These are phyloP conservation scores for Fraxinus quadrangulata DNA, from an alignment of 257 asterid genomes.

Conservation along the genomic window DNA sequence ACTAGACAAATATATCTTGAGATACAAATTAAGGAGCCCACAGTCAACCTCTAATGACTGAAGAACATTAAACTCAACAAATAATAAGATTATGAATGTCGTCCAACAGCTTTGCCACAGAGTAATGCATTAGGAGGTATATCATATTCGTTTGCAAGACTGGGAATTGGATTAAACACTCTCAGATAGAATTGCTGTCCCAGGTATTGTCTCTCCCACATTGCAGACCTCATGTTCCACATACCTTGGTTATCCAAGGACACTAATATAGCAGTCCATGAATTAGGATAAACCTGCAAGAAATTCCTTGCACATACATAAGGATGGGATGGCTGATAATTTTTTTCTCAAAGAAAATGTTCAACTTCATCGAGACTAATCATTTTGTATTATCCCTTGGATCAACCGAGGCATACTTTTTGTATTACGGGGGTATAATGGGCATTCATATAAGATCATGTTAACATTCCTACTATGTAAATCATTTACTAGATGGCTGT, in stretches of 20 bases:
- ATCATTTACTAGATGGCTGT: neutral
- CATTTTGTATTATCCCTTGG: neutral
- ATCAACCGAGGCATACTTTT: neutral
- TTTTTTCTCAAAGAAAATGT: neutral
- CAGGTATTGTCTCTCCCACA: slow-evolving; percentile 87
- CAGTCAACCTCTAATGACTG: slow-evolving; percentile 74
- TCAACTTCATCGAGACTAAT: neutral
- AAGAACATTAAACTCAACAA: slow-evolving; percentile 9
- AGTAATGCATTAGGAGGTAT: slow-evolving; percentile 74
- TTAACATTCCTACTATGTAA: neutral
- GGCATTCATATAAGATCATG: neutral
- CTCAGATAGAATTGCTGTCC: slow-evolving; percentile 88
- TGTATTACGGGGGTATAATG: neutral
- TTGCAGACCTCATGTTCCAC: slow-evolving; percentile 96
- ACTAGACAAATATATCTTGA: neutral
- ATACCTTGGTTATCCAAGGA: slow-evolving; percentile 97
- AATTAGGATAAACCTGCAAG: slow-evolving; percentile 78
- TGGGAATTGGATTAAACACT: slow-evolving; percentile 60
- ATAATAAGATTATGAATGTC: slow-evolving; percentile 34
- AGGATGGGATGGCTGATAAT: neutral
- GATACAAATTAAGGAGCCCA: neutral
- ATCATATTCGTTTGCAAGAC: slow-evolving; percentile 65
- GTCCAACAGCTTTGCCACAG: slow-evolving; percentile 83
- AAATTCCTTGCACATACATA: neutral
- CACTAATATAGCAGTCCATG: slow-evolving; percentile 82